phyloP scores from a whole-genome alignment of 148 eudicot genomes.

The Drosera capensis region DNA sequence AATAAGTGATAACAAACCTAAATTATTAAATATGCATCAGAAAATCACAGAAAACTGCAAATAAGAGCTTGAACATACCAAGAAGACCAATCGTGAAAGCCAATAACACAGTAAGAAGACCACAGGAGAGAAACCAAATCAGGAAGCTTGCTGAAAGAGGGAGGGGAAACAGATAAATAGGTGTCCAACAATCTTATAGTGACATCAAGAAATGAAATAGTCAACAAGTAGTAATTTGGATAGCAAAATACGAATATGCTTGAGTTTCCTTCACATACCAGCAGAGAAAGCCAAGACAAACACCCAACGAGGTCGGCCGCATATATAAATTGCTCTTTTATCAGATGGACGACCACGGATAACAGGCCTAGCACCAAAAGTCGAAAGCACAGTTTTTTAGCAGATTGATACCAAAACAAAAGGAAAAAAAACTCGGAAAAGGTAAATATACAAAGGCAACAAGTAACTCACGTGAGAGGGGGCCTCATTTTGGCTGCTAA shows the following conservation, averaged over 20 bases:
- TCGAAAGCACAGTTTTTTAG: slow-evolving; percentile 1
- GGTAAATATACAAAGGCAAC: slow-evolving; percentile 3
- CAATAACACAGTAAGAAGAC: slow-evolving; percentile 60
- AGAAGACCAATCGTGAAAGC: slow-evolving; percentile 64
- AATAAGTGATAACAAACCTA: not conserved
- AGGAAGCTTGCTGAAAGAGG: slow-evolving; percentile 50
- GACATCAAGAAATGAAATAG: not conserved
- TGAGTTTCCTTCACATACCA: slow-evolving; percentile 26
- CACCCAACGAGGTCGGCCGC: slow-evolving; percentile 94
- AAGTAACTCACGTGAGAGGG: slow-evolving; percentile 77
- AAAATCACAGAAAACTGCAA: not conserved
- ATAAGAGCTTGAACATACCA: slow-evolving; percentile 25
- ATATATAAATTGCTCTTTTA: slow-evolving; percentile 67
- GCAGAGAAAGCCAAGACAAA: slow-evolving; percentile 50
- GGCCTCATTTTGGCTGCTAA: slow-evolving; percentile 99
- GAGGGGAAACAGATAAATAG: slow-evolving; percentile 4
- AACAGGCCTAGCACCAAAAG: slow-evolving; percentile 69
- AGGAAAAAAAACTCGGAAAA: slow-evolving; percentile 1
- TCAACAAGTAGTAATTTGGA: not conserved
- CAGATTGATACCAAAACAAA: slow-evolving; percentile 5
- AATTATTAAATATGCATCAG: not conserved
- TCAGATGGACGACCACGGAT: slow-evolving; percentile 98
- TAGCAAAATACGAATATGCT: not conserved
- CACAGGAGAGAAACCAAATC: slow-evolving; percentile 86
- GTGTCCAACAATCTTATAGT: not conserved